Evolutionary conservation across 2,329 filamentous ascomycete species (phyloP).

Genomic region (Stagonosporopsis vannaccii): DNA sequence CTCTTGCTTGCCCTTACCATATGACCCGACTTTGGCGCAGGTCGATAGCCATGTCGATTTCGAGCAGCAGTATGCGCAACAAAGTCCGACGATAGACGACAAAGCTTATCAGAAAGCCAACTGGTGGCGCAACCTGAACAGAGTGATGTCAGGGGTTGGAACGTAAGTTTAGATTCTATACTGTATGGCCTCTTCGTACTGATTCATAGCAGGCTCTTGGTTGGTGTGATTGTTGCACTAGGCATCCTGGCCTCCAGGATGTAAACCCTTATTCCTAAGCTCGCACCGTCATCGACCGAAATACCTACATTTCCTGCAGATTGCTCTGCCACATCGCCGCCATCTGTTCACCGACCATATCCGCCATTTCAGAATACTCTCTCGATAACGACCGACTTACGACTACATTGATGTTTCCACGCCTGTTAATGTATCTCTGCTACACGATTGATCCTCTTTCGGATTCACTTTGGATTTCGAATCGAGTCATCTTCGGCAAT

Average conservation of each 20-base stretch:
- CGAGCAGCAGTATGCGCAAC: constrained; percentile 55
- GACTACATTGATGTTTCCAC: constrained; percentile 15
- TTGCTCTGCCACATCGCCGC: constrained; percentile 5
- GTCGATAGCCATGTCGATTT: constrained; percentile 47
- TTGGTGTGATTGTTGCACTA: constrained; percentile 27
- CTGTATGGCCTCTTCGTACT: not conserved
- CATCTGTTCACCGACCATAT: constrained; percentile 8
- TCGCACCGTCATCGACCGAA: constrained; percentile 10
- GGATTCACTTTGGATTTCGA: constrained; percentile 27
- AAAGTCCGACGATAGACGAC: constrained; percentile 55
- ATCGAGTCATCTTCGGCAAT: constrained; percentile 29
- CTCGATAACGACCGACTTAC: constrained; percentile 33
- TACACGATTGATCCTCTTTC: constrained; percentile 22
- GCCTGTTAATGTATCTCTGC: constrained; percentile 21
- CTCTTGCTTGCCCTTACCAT: constrained; percentile 74
- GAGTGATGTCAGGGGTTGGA: constrained; percentile 66
- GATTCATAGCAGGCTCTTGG: constrained; percentile 12
- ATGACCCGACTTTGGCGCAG: constrained; percentile 57
- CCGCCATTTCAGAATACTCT: constrained; percentile 14
- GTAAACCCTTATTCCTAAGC: constrained; percentile 22
- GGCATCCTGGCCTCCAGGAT: constrained; percentile 49
- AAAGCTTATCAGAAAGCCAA: constrained; percentile 65
- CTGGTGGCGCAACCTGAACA: constrained; percentile 70
- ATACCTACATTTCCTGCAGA: constrained; percentile 6
- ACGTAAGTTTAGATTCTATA: constrained; percentile 36